These are phyloP conservation scores for Aureobasidium mangrovei DNA, from an alignment of 2,329 filamentous ascomycete species.

Conservation along the genomic window DNA sequence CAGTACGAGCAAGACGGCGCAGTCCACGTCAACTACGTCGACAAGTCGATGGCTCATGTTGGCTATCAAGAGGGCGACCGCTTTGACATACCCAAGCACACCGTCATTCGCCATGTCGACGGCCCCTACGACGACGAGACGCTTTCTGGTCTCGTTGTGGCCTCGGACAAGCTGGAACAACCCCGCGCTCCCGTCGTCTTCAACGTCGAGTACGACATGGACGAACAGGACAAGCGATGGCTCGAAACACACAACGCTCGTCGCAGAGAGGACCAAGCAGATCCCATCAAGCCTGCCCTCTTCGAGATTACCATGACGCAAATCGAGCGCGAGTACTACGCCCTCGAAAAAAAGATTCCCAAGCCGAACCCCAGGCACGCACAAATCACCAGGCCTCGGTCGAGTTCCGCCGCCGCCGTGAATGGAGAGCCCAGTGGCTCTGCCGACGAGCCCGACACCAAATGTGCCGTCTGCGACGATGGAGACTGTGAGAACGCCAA, in stretches of 20 bases:
- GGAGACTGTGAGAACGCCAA: constrained; percentile 99
- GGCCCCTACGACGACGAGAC: constrained; percentile 56
- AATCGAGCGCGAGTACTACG: constrained; percentile 98
- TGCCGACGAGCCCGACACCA: constrained; percentile 92
- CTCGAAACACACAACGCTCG: constrained; percentile 73
- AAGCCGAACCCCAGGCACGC: constrained; percentile 95
- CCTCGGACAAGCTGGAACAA: constrained; percentile 46
- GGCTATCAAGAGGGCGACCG: constrained; percentile 94
- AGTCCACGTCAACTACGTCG: constrained; percentile 75
- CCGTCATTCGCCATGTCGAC: constrained; percentile 56
- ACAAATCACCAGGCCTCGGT: constrained; percentile 85
- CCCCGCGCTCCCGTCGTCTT: constrained; percentile 50
- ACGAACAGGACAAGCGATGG: constrained; percentile 98
- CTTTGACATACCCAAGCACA: constrained; percentile 68
- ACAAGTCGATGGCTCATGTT: constrained; percentile 91
- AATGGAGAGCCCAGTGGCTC: constrained; percentile 77
- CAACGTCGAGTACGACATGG: constrained; percentile 97
- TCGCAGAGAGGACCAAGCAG: constrained; percentile 63
- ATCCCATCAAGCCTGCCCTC: constrained; percentile 81
- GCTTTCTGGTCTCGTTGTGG: constrained; percentile 40
- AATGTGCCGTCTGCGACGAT: constrained; percentile 95
- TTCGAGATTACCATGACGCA: constrained; percentile 98
- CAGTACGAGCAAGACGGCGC: constrained; percentile 77
- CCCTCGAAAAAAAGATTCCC: constrained; percentile 83
- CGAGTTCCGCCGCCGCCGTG: constrained; percentile 87